These are phyloP conservation scores for Penicillium lividum DNA, from an alignment of 495 filamentous ascomycete genomes.

Conservation along the genomic window DNA sequence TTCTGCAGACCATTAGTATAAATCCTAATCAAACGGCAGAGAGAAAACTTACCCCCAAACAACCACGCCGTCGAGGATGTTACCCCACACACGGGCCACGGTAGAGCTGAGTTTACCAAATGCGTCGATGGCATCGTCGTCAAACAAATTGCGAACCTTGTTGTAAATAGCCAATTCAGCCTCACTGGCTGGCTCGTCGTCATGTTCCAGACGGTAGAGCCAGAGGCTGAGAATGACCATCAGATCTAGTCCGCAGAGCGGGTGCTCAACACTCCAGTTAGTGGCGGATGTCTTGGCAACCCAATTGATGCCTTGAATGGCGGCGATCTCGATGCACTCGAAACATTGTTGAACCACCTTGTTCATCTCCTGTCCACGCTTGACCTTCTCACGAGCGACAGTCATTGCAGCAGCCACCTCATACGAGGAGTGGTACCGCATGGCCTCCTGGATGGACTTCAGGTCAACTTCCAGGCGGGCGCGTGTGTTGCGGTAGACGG, in stretches of 20 bases:
- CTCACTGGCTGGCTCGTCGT: slow-evolving; percentile 89
- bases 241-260: slow-evolving; percentile 92
- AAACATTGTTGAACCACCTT: slow-evolving; percentile 98
- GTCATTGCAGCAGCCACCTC: slow-evolving; percentile 98
- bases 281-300: slow-evolving; percentile 94
- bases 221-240: slow-evolving; percentile 99
- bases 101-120: slow-evolving; percentile 88
- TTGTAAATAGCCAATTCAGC: slow-evolving; percentile 94
- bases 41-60: slow-evolving; percentile 82
- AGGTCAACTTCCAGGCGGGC: slow-evolving; percentile 92
- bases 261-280: slow-evolving; percentile 99
- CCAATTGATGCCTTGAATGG: slow-evolving; percentile 94
- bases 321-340: slow-evolving; percentile 96
- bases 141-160: slow-evolving; percentile 89
- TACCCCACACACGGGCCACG: slow-evolving; percentile 94
- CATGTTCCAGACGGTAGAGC: slow-evolving; percentile 98
- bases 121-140: slow-evolving; percentile 79
- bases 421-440: slow-evolving; percentile 95
- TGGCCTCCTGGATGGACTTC: slow-evolving; percentile 91
- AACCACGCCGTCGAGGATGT: slow-evolving; percentile 97
- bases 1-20: slow-evolving; percentile 64
- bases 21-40: not conserved
- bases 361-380: slow-evolving; percentile 95
- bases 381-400: slow-evolving; percentile 85
- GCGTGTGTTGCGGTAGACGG: slow-evolving; percentile 92